Percentiles rank a stretch among this genome's conserved stretches.
These are phyloP conservation scores for Aspergillus ostianus DNA, from an alignment of 495 filamentous ascomycete species.

Conservation along the genomic window DNA sequence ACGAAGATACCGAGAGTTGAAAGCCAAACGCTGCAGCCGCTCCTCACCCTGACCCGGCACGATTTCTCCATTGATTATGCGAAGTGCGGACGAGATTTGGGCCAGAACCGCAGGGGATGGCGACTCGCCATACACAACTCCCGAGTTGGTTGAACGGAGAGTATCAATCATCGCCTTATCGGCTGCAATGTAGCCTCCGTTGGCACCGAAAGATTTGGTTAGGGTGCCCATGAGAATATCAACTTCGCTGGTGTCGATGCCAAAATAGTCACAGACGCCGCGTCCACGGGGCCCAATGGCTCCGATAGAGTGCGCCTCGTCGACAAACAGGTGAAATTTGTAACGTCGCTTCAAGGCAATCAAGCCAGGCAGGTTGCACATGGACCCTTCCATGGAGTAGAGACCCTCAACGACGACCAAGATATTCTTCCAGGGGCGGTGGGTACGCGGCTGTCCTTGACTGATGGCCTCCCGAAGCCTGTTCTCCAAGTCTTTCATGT, in stretches of 20 bases:
- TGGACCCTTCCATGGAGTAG: slow-evolving; percentile 99
- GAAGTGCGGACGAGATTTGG: slow-evolving; percentile 82
- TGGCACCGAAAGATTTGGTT: slow-evolving; percentile 97
- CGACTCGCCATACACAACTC: slow-evolving; percentile 82
- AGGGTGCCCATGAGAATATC: slow-evolving; percentile 98
- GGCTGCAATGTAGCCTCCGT: slow-evolving; percentile 92
- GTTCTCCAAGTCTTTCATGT: slow-evolving; percentile 82
- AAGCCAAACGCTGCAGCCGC: slow-evolving; percentile 90
- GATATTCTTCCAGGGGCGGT: slow-evolving; percentile 98
- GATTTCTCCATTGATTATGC: slow-evolving; percentile 84
- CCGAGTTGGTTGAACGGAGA: slow-evolving; percentile 80
- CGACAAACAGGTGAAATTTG: slow-evolving; percentile 93
- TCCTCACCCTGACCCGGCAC: slow-evolving; percentile 92
- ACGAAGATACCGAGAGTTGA: slow-evolving; percentile 97
- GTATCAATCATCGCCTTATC: slow-evolving; percentile 91
- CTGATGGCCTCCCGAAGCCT: slow-evolving; percentile 87
- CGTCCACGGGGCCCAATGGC: slow-evolving; percentile 84
- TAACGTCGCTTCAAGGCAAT: slow-evolving; percentile 86
- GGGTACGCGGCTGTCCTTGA: slow-evolving; percentile 93
- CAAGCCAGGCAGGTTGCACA: slow-evolving; percentile 90
- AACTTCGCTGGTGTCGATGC: slow-evolving; percentile 79
- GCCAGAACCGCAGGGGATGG: slow-evolving; percentile 81
- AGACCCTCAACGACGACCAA: slow-evolving; percentile 93
- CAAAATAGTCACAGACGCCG: slow-evolving; percentile 97
- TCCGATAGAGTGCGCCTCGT: slow-evolving; percentile 96